Evolutionary conservation across 129 eudicot species (phyloP).

Genomic region (Gnaphalium uliginosum): DNA sequence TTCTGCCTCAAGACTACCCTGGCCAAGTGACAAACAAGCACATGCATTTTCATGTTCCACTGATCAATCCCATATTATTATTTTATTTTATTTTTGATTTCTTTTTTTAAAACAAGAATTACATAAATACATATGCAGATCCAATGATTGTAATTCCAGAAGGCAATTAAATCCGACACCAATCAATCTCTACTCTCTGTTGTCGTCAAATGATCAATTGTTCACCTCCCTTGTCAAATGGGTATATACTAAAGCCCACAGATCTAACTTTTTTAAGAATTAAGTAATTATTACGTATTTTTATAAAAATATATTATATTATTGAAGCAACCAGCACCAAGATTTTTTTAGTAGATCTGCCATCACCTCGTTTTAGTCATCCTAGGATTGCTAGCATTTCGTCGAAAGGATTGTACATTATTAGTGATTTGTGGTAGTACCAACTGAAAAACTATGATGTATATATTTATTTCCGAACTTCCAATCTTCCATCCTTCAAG

Average conservation of each 20-base stretch:
- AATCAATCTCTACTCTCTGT: slow-evolving; percentile 28
- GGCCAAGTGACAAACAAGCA: slow-evolving; percentile 30
- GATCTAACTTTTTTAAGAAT: slow-evolving; percentile 8
- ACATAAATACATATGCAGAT: slow-evolving; percentile 9
- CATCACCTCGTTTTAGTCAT: no score
- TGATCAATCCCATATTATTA: slow-evolving; percentile 26
- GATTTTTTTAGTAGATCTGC: no score
- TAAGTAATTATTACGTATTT: not conserved
- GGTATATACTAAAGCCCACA: slow-evolving; percentile 29
- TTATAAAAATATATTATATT: no score
- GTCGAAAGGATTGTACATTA: no score
- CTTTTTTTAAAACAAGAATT: not conserved
- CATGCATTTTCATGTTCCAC: slow-evolving; percentile 35
- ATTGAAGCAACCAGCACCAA: no score
- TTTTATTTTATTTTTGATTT: not conserved
- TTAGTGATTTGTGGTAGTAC: no score
- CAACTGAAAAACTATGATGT: no score
- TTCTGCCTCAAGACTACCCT: not conserved
- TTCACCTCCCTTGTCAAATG: slow-evolving; percentile 28
- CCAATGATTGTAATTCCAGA: slow-evolving; percentile 21
- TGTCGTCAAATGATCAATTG: slow-evolving; percentile 29
- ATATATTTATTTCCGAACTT: no score
- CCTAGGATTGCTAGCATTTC: no score
- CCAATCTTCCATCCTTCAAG: no score
- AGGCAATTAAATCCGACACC: slow-evolving; percentile 29